Conservation (phyloP, 257 asterid species). For the Eustoma russellianum region DNA sequence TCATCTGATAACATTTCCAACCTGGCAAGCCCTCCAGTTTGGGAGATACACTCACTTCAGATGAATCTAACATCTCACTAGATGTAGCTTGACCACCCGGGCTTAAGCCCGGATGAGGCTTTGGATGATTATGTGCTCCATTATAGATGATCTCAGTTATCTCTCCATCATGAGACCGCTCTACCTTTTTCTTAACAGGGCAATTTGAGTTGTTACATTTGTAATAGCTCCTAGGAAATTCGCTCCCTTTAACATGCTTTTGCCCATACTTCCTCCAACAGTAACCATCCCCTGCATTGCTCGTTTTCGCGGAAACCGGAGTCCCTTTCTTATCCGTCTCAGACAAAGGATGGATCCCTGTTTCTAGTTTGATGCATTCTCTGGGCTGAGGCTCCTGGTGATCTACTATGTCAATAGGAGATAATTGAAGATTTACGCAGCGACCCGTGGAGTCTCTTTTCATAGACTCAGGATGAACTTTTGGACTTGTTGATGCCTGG, state of each 20-base stretch:
- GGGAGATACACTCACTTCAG: constrained; percentile 17
- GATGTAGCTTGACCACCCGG: constrained; percentile 8
- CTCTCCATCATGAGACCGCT: constrained; percentile 49
- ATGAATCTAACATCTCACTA: constrained; percentile 18
- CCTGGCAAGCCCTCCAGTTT: constrained; percentile 11
- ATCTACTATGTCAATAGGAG: background rate
- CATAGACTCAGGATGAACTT: constrained; percentile 12
- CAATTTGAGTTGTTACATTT: constrained; percentile 55
- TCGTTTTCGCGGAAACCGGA: constrained; percentile 6
- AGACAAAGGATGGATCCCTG: constrained; percentile 1
- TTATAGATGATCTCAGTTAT: constrained; percentile 53
- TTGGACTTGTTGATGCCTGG: constrained; percentile 23
- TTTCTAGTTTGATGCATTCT: constrained; percentile 14
- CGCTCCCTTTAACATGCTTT: constrained; percentile 76
- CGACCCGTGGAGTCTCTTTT: constrained; percentile 15
- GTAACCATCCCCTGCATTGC: constrained; percentile 52
- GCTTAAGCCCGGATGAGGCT: constrained; percentile 29
- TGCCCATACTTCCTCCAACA: constrained; percentile 79
- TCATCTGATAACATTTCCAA: constrained; percentile 13
- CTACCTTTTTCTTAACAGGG: constrained; percentile 55
- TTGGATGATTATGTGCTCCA: constrained; percentile 63
- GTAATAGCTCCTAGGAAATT: constrained; percentile 63
- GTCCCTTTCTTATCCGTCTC: constrained; percentile 18
- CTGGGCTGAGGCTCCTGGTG: constrained; percentile 9
- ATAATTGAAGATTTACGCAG: constrained; percentile 2